phyloP scores from a whole-genome alignment of 2,329 filamentous ascomycete genomes.

The Orbilia oligospora region DNA sequence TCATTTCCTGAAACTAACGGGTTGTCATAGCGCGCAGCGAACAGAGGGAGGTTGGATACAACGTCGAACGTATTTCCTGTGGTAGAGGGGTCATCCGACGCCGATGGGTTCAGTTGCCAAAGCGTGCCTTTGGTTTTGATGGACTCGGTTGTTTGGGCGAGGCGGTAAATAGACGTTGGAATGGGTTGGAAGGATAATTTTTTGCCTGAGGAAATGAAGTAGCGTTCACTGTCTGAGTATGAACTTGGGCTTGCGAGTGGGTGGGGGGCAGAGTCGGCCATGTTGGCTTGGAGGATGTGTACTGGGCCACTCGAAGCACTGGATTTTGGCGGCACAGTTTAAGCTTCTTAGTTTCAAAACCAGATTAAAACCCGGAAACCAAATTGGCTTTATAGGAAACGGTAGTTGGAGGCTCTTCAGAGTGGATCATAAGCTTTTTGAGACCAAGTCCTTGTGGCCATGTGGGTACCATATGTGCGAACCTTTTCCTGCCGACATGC shows the following conservation, averaged over 20 bases:
- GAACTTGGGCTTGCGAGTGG: slow-evolving; percentile 16
- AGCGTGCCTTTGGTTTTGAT: slow-evolving; percentile 57
- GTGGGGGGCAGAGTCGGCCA: slow-evolving; percentile 24
- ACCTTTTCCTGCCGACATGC: slow-evolving; percentile 7
- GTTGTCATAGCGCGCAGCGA: slow-evolving; percentile 51
- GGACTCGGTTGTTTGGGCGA: slow-evolving; percentile 51
- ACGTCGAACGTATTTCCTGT: slow-evolving; percentile 52
- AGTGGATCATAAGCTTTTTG: slow-evolving; percentile 14
- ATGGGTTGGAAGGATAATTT: slow-evolving; percentile 44
- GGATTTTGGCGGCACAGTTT: background rate
- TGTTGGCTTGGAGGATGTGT: background rate
- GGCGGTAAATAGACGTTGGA: slow-evolving; percentile 51
- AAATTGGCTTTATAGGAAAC: background rate
- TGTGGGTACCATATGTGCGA: background rate
- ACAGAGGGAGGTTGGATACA: slow-evolving; percentile 37
- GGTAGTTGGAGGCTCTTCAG: background rate
- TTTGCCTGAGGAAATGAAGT: slow-evolving; percentile 53
- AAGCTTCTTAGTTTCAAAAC: background rate
- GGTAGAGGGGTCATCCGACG: slow-evolving; percentile 30
- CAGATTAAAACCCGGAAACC: background rate
- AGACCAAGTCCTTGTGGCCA: background rate
- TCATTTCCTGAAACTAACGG: slow-evolving; percentile 50
- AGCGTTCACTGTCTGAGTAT: slow-evolving; percentile 55
- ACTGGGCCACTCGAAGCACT: background rate
- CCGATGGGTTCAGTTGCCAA: slow-evolving; percentile 58